phyloP scores from a whole-genome alignment of 768 basidiomycete genomes.

The Auriscalpium vulgare region DNA sequence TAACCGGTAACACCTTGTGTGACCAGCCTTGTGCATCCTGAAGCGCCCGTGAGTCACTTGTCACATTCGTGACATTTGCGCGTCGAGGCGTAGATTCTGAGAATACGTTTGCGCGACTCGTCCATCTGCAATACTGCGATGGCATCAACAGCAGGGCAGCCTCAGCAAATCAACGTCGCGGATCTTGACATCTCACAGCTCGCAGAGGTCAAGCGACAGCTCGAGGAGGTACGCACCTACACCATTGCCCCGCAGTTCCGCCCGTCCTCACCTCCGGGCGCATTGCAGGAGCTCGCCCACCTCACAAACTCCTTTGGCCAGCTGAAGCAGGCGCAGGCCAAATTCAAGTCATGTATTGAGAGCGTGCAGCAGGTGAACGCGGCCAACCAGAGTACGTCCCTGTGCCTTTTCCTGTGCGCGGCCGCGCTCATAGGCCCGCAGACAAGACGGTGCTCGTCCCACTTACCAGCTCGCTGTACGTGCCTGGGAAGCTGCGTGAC shows the following conservation, averaged over 20 bases:
- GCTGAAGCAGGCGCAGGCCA: slow-evolving; percentile 86
- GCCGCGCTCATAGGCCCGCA: slow-evolving; percentile 21
- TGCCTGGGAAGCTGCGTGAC: slow-evolving; percentile 84
- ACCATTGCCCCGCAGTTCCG: not conserved
- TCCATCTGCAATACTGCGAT: not conserved
- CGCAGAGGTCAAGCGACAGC: slow-evolving; percentile 80
- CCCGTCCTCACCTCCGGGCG: slow-evolving; percentile 2
- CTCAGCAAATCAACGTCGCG: slow-evolving; percentile 68
- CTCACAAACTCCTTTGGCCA: slow-evolving; percentile 88
- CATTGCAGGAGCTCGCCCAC: slow-evolving; percentile 78
- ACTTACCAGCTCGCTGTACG: slow-evolving; percentile 89
- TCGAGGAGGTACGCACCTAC: slow-evolving; percentile 69
- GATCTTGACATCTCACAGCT: slow-evolving; percentile 86
- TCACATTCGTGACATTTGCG: not conserved
- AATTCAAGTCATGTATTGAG: slow-evolving; percentile 83
- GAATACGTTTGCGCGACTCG: too few relatives aligned
- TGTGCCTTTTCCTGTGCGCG: not conserved
- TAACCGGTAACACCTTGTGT: too few relatives aligned
- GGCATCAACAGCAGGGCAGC: slow-evolving; percentile 26
- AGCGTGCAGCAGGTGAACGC: slow-evolving; percentile 70
- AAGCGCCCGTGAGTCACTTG: not conserved
- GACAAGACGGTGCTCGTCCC: slow-evolving; percentile 89
- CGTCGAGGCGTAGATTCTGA: too few relatives aligned
- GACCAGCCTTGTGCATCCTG: too few relatives aligned
- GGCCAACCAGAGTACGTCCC: slow-evolving; percentile 47